Evolutionary conservation across 768 basidiomycete genomes (phyloP).

Genomic region (Tephrocybe sp.): DNA sequence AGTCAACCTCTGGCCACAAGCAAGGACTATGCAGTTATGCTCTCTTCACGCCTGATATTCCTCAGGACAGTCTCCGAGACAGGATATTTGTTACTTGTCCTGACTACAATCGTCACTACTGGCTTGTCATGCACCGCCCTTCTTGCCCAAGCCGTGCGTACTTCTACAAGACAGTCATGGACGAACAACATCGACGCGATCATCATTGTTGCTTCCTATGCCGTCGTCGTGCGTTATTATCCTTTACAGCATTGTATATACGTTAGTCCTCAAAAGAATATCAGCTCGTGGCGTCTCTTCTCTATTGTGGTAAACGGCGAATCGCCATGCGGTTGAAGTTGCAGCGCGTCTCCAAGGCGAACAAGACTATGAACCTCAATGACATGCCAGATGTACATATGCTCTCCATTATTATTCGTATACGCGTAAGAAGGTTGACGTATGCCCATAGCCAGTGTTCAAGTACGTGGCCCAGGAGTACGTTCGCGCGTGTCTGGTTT

Average conservation of each 20-base stretch:
- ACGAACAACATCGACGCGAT: slow-evolving; percentile 64
- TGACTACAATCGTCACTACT: slow-evolving; percentile 49
- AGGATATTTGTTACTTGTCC: slow-evolving; percentile 51
- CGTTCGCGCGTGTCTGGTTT: slow-evolving; percentile 67
- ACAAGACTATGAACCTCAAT: slow-evolving; percentile 45
- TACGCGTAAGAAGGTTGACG: background rate
- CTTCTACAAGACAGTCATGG: slow-evolving; percentile 53
- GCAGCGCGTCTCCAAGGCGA: slow-evolving; percentile 64
- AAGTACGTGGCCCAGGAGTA: slow-evolving; percentile 73
- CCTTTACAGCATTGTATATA: background rate
- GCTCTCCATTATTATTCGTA: background rate
- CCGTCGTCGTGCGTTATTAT: slow-evolving; percentile 52
- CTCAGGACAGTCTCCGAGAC: slow-evolving; percentile 50
- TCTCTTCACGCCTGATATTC: slow-evolving; percentile 32
- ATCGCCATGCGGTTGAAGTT: slow-evolving; percentile 63
- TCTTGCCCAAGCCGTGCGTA: slow-evolving; percentile 71
- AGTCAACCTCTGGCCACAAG: too few species aligned
- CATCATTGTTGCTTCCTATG: slow-evolving; percentile 69
- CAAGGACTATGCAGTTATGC: slow-evolving; percentile 31
- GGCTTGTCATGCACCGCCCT: slow-evolving; percentile 64
- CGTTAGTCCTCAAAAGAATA: background rate
- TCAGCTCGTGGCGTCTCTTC: slow-evolving; percentile 57
- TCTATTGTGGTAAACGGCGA: slow-evolving; percentile 66
- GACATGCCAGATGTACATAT: slow-evolving; percentile 64
- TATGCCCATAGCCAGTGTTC: slow-evolving; percentile 51